Conservation (phyloP, 148 eudicot species). For the Talinum fruticosum region DNA sequence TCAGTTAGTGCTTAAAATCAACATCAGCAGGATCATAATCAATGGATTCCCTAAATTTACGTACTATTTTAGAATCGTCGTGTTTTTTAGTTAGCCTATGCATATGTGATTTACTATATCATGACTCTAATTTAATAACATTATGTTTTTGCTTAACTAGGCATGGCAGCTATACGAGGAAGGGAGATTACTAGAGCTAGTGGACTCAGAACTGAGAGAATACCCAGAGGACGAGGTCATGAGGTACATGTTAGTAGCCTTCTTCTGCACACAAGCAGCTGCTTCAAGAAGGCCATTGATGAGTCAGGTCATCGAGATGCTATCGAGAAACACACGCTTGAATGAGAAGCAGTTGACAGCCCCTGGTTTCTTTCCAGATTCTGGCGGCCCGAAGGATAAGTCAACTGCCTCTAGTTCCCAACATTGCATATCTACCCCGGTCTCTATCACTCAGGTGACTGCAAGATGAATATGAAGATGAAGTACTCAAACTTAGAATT, state of each 20-base stretch:
- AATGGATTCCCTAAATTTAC: too few relatives aligned
- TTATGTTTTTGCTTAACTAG: constrained; percentile 31
- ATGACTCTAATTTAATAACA: background rate
- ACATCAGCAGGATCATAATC: too few relatives aligned
- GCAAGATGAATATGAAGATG: constrained; percentile 53
- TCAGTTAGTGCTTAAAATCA: too few relatives aligned
- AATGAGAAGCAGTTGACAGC: constrained; percentile 67
- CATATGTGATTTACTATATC: background rate
- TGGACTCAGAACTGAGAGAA: constrained; percentile 59
- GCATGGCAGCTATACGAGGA: constrained; percentile 82
- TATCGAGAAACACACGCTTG: constrained; percentile 49
- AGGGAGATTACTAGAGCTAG: constrained; percentile 68
- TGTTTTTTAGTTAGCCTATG: too few relatives aligned
- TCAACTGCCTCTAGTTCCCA: constrained; percentile 40
- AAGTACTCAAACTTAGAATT: constrained; percentile 8
- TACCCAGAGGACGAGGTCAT: constrained; percentile 56
- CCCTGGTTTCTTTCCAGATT: constrained; percentile 66
- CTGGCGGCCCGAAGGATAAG: constrained; percentile 35
- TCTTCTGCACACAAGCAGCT: constrained; percentile 81
- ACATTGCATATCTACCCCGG: constrained; percentile 61
- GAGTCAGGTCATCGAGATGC: constrained; percentile 88
- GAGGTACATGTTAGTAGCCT: constrained; percentile 71
- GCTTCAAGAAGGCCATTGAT: constrained; percentile 80
- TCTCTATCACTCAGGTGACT: constrained; percentile 51
- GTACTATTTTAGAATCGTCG: too few relatives aligned